A percentile compares a stretch with the other conserved stretches of the same genome.
Evolutionary conservation across 192 early-diverging fungal species (phyloP).

Genomic region (Umbelopsis ramanniana): DNA sequence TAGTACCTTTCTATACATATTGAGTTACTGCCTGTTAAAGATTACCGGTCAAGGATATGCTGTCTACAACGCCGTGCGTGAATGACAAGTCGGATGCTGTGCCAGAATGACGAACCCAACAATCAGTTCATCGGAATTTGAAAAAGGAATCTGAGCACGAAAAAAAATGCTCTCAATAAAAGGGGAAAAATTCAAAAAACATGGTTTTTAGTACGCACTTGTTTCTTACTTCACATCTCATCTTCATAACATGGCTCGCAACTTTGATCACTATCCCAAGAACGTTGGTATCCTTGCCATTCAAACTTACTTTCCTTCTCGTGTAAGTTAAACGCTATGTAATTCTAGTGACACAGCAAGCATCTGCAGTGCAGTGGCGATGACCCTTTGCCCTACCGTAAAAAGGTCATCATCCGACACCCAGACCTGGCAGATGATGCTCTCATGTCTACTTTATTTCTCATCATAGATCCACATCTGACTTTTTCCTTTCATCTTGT

Average conservation of each 20-base stretch:
- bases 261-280: constrained; percentile 40
- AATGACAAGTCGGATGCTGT: background rate
- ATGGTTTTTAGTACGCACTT: background rate
- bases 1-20: background rate
- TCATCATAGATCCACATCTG: background rate
- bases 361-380: too few species aligned
- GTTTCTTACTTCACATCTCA: constrained; percentile 22
- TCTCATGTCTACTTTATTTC: background rate
- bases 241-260: constrained; percentile 7
- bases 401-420: constrained; percentile 24
- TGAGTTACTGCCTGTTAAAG: background rate
- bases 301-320: constrained; percentile 54
- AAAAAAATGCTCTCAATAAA: constrained; percentile 11
- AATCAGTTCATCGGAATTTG: constrained; percentile 23
- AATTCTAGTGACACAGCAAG: too few species aligned
- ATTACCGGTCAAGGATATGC: background rate
- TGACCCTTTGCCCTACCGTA: background rate
- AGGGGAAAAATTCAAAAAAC: background rate
- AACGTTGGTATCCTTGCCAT: constrained; percentile 54
- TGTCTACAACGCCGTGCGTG: constrained; percentile 17
- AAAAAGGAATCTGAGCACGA: constrained; percentile 1
- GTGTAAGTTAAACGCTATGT: constrained; percentile 46
- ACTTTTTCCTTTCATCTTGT: background rate
- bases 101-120: constrained; percentile 18
- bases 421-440: constrained; percentile 29